Evolutionary conservation across 345 rosid genomes (phyloP).

Genomic region (Rubroshorea leprosula): DNA sequence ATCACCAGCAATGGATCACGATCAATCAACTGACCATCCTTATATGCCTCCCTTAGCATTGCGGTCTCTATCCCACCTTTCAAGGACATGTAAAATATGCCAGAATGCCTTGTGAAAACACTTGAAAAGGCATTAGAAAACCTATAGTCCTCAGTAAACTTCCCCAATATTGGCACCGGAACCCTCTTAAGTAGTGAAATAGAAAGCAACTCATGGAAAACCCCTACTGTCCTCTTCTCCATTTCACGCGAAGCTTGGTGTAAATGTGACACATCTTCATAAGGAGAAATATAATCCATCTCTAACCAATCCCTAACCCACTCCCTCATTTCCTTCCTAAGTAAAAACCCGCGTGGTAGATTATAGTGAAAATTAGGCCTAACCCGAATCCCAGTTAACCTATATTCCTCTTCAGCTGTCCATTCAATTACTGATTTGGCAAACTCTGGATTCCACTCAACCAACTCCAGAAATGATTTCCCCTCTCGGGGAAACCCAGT

Average conservation of each 20-base stretch:
- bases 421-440: conserved; percentile 52
- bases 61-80: conserved; percentile 90
- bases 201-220: conserved; percentile 76
- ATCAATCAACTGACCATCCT: conserved; percentile 47
- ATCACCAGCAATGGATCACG: conserved; percentile 64
- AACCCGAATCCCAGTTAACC: conserved; percentile 45
- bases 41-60: conserved; percentile 68
- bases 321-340: conserved; percentile 90
- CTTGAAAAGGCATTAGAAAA: conserved; percentile 72
- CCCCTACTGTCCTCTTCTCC: conserved; percentile 88
- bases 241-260: conserved; percentile 67
- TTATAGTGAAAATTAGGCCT: conserved; percentile 63
- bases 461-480: conserved; percentile 58
- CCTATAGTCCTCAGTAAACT: conserved; percentile 64
- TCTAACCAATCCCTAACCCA: conserved; percentile 92
- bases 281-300: conserved; percentile 74
- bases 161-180: conserved; percentile 80
- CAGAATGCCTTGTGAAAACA: conserved; percentile 82
- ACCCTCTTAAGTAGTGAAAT: conserved; percentile 73
- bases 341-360: conserved; percentile 59
- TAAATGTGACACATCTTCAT: conserved; percentile 55
- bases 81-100: conserved; percentile 76
- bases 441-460: conserved; percentile 57
- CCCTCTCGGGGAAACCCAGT: conserved; percentile 55
- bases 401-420: conserved; percentile 56